Percentiles rank a stretch among this genome's conserved stretches.
Evolutionary conservation across 2,329 filamentous ascomycete genomes (phyloP).

Genomic region (Arthrobotrys iridis): DNA sequence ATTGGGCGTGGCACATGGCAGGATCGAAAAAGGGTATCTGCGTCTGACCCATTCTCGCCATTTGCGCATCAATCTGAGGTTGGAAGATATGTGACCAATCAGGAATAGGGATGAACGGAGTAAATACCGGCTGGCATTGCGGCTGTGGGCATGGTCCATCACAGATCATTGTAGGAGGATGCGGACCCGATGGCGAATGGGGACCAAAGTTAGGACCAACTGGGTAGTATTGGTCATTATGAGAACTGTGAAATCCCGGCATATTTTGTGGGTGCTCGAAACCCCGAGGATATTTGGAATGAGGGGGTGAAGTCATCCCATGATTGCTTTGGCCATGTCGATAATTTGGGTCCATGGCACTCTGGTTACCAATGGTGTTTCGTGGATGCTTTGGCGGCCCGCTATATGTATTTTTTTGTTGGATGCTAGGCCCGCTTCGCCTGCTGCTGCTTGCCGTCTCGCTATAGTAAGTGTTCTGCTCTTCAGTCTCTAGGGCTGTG

Average conservation of each 20-base stretch:
- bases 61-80: constrained; percentile 13
- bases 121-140: constrained; percentile 13
- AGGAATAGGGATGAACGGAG: not conserved
- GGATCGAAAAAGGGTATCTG: constrained; percentile 29
- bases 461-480: not conserved
- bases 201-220: not conserved
- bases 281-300: constrained; percentile 10
- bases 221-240: constrained; percentile 18
- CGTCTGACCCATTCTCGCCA: constrained; percentile 18
- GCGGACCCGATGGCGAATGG: constrained; percentile 6
- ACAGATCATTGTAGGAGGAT: constrained; percentile 37
- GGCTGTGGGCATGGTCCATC: constrained; percentile 45
- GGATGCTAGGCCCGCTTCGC: not conserved
- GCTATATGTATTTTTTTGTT: constrained; percentile 15
- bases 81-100: constrained; percentile 38
- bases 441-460: not conserved
- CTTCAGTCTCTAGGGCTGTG: not conserved
- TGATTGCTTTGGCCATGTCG: not conserved
- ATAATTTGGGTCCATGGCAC: not conserved
- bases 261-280: not conserved
- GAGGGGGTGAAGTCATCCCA: not conserved
- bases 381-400: constrained; percentile 12
- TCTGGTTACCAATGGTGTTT: constrained; percentile 5
- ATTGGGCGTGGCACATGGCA: constrained; percentile 21
- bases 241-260: not conserved